Evolutionary conservation across 1,284 basidiomycete genomes (phyloP), one percentile per base, ranked within the genome.

Genomic region (Microbotryum intermedium): DNA sequence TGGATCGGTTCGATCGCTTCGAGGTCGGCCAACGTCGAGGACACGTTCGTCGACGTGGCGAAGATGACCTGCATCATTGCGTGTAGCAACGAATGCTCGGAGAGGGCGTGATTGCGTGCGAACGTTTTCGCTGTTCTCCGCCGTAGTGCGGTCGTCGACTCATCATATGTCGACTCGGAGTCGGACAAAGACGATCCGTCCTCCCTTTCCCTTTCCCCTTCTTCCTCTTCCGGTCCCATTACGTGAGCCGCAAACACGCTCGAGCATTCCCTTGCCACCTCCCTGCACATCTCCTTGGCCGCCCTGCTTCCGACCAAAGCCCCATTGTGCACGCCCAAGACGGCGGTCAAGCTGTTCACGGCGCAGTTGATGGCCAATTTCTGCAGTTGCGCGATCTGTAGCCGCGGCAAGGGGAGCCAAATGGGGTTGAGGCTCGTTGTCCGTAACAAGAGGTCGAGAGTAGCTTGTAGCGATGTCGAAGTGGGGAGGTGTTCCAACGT

Each of bases 261-360:
- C 9, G 59, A 54, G 21, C 69, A 70, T 59, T 74, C 73, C 13
- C 53, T 16, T 50, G 69, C 67, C 13, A 74, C 66, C 6, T 50
- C 51, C 8, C 56, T 46, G 46, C 68, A 61, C 4, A 72, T 28
- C 11, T 34, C 39, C 26, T 67, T 53, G 0, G 74, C 72, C 16
- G 69, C 53, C 30, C 60, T 60, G 18, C 69, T 69, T 23, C 70
- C 71, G 56, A 71, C 70, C n/a, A 77, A 73, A 1, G 84, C 82
- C 21, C 90, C 91, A 70, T 95, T 97, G 57, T 82, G 80, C 69
- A 90, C 87, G 50, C 83, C 82, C 61, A 90, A 77, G 20, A 97
- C 74, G 0, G 90, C 88, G 0, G 91, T 90, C 64, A 97, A 79
- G 0, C 93, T 85, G 72, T 97, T 94, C 75, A 97, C 83, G 70